These are phyloP conservation scores for Leccinellum rugosiceps DNA, from an alignment of 768 basidiomycete genomes.

Conservation along the genomic window DNA sequence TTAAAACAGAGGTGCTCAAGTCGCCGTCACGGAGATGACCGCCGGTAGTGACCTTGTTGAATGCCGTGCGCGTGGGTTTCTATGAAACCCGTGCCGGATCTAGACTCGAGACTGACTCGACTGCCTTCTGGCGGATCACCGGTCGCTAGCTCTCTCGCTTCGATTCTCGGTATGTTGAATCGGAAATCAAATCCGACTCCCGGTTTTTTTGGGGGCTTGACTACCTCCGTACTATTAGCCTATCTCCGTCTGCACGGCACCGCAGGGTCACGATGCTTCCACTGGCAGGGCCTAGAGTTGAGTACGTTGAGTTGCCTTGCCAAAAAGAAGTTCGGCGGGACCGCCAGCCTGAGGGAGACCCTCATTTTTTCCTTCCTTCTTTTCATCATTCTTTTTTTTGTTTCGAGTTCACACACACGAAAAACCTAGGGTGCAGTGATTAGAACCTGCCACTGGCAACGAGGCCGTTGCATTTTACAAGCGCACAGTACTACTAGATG, in stretches of 20 bases:
- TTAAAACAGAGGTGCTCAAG: neutral
- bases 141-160: neutral
- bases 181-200: constrained; percentile 8
- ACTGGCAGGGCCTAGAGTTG: neutral
- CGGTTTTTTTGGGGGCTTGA: neutral
- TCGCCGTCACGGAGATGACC: constrained; percentile 16
- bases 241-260: neutral
- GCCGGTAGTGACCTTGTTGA: neutral
- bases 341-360: too few species aligned
- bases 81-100: constrained; percentile 1
- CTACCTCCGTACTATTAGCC: neutral
- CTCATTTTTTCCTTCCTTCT: too few species aligned
- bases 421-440: too few species aligned
- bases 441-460: neutral
- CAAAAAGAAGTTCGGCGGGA: neutral
- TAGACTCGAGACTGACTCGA: neutral
- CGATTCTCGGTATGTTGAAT: constrained; percentile 2
- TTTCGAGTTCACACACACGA: neutral
- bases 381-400: too few species aligned
- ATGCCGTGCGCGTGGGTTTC: neutral
- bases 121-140: constrained; percentile 13
- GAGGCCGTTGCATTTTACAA: neutral
- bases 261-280: neutral
- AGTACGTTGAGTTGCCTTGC: too few species aligned
- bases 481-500: neutral